Evolutionary conservation across 2,329 filamentous ascomycete genomes (phyloP), one percentile per base, ranked within the genome.

Genomic region (Rugonectria rugulosa): DNA sequence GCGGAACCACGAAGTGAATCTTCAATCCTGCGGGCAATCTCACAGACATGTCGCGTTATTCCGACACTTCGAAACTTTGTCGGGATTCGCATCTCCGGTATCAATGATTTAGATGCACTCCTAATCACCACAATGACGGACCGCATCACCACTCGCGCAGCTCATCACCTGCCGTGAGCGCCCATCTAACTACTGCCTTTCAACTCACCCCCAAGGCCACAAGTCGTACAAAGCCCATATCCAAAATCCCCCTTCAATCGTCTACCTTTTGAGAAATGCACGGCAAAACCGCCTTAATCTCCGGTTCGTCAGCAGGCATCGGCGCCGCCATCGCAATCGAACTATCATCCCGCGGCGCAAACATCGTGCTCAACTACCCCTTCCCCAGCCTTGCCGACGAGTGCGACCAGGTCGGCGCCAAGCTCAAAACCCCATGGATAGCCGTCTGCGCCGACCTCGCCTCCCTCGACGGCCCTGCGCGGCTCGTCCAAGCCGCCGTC

Each of bases 321-420:
- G 45, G 45, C 2, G 45, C 45, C 26, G 34, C 45, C 5, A 49
- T 41, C 20, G 45, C 45, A 4, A 14, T 49, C 31, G 45, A 49
- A 23, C 17, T 49, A 12, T 49, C 45, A 15, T 12, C 14, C 2
- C 34, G 45, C 4, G 45, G 45, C n/a, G 45, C 45, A 6, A 49
- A 49, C 19, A 41, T 49, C 19, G 45, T 49, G 12, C 19, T 49
- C 12, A 49, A 49, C 14, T 41, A 41, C 26, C 45, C 45, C 6
- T 49, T 49, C 11, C 34, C 45, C 8, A 17, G 31, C 6, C 27
- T 41, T 12, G 26, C 40, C 12, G 11, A 17, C 7, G 45, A 49
- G 9, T 40, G 34, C 34, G 12, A 49, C 19, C 17, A 41, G 17
- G 34, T 49, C 12, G 45, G 45, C 9, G n/a, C 19, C 4, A 49